phyloP scores from a whole-genome alignment of 352 stramenopile genomes.

The Globisporangium parvum region DNA sequence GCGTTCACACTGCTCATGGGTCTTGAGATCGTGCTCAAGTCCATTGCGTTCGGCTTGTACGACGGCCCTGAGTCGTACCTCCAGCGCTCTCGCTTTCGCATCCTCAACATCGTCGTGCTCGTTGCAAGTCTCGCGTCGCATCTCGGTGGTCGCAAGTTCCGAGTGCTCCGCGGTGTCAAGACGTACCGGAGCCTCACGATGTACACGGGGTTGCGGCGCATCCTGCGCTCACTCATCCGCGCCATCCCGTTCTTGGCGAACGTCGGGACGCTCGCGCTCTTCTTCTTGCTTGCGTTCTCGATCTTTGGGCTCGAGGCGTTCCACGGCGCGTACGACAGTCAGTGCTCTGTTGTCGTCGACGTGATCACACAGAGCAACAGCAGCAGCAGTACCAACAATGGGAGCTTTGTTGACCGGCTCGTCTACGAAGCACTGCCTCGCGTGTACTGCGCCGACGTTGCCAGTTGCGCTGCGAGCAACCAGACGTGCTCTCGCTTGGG shows the following conservation, averaged over 20 bases:
- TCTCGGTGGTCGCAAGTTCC: slow-evolving; percentile 26
- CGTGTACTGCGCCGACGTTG: slow-evolving; percentile 41
- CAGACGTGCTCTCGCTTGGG: slow-evolving; percentile 29
- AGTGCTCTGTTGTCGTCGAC: slow-evolving; percentile 29
- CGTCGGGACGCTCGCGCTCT: slow-evolving; percentile 61
- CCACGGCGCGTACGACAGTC: slow-evolving; percentile 36
- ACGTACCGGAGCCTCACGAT: slow-evolving; percentile 59
- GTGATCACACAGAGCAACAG: neutral
- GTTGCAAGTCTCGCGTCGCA: slow-evolving; percentile 46
- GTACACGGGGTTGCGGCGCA: slow-evolving; percentile 55
- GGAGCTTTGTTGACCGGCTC: neutral
- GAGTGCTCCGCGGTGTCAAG: slow-evolving; percentile 60
- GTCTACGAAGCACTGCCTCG: slow-evolving; percentile 35
- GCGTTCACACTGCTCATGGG: slow-evolving; percentile 52
- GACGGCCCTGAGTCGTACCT: slow-evolving; percentile 43
- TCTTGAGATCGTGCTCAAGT: slow-evolving; percentile 55
- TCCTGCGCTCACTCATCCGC: slow-evolving; percentile 54
- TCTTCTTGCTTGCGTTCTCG: slow-evolving; percentile 71
- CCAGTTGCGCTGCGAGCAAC: slow-evolving; percentile 26
- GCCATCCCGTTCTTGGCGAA: slow-evolving; percentile 75
- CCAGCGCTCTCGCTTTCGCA: slow-evolving; percentile 31
- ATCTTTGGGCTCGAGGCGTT: slow-evolving; percentile 75
- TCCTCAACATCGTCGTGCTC: slow-evolving; percentile 50
- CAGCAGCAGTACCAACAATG: neutral
- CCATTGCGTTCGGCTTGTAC: slow-evolving; percentile 44